A percentile compares a stretch with the other conserved stretches of the same genome.
Conservation (phyloP, 331 rosid species). For the Cydonia oblonga region DNA sequence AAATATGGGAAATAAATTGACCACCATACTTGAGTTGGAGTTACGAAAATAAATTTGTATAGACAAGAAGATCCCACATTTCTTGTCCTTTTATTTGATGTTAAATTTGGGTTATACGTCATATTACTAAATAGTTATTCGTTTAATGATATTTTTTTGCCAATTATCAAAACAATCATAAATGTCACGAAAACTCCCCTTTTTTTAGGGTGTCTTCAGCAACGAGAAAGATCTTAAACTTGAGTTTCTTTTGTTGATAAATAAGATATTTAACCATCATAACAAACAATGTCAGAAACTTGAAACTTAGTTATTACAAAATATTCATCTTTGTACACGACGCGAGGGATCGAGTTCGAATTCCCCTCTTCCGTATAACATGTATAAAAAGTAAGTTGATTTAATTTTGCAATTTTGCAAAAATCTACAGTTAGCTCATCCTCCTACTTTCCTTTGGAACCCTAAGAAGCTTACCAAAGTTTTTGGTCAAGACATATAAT, state of each 20-base stretch:
- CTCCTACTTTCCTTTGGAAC: background rate
- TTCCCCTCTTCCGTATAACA: background rate
- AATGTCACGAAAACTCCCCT: background rate
- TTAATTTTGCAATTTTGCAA: background rate
- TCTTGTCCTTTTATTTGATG: background rate
- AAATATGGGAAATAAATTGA: background rate
- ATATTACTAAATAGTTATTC: background rate
- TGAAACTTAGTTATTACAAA: too few relatives aligned
- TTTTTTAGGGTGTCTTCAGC: too few relatives aligned
- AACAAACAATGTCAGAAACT: too few relatives aligned
- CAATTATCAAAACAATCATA: too few relatives aligned
- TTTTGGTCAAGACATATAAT: background rate
- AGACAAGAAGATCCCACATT: background rate
- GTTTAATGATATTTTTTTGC: background rate
- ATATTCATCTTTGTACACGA: background rate
- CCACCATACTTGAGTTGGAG: background rate
- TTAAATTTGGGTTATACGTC: background rate
- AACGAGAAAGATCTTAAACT: too few relatives aligned
- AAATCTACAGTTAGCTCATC: background rate
- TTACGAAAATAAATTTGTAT: background rate
- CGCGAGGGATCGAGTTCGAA: background rate
- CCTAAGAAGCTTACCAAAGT: background rate
- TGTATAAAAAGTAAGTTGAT: background rate
- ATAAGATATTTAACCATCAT: background rate
- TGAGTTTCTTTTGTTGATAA: too few relatives aligned